Evolutionary conservation across 2,329 filamentous ascomycete genomes (phyloP), one percentile per base, ranked within the genome.

Genomic region (Alternaria longipes): DNA sequence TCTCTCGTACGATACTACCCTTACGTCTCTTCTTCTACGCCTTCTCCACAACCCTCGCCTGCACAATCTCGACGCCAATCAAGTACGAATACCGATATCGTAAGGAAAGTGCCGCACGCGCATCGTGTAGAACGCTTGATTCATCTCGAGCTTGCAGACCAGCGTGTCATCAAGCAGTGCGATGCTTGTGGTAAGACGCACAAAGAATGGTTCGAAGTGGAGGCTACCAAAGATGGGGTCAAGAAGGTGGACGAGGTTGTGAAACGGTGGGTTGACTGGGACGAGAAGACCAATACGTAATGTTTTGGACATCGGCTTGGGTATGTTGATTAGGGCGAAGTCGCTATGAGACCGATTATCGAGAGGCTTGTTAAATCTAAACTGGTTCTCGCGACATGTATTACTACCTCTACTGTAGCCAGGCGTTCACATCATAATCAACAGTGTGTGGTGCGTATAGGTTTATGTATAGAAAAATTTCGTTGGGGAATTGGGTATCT

Each of bases 121-220:
- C 91, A 96, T 78, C 90, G 92, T 47, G 93, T 98, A 11, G 95
- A 99, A 82, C 85, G 93, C 26, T 80, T 99, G 59, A 90, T 98
- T 45, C 95, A 99, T 78, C 82, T 98, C 14, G 95, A 99, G 80
- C 85, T 98, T n/a, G 84, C 84, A 5, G 84, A 84, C 41, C 80
- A 84, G 68, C 81, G 78, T 78, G 89, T 81, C 60, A 88, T 84
- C 80, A 88, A 77, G 18, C 86, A 86, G 54, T 99, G 95, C 72
- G 83, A 84, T 5, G 86, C 88, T 1, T 99, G 95, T 74, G 93
- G 93, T 2, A 89, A 89, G 73, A 90, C 93, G 70, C 95, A 99
- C 78, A 84, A 90, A 54, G 95, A 99, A 81, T 99, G 94, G 94
- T 99, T 99, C 76, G 91, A 96, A 80, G 89, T 97, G 1, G 88